phyloP scores from a whole-genome alignment of 352 stramenopile species.

The Saprolegnia parasitica region DNA sequence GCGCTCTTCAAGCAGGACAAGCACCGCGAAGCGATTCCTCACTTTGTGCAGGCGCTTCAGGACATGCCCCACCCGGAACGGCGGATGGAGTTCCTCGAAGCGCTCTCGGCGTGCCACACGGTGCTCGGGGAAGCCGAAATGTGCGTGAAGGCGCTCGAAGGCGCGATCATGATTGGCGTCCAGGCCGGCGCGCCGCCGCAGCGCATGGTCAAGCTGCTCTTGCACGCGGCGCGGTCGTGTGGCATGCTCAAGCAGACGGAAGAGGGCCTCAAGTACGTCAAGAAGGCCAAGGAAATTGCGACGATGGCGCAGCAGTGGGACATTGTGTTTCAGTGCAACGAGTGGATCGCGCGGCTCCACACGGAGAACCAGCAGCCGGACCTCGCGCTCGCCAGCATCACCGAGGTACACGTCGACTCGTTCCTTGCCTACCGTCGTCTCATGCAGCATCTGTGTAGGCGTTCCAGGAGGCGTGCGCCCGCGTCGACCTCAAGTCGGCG shows the following conservation, averaged over 20 bases:
- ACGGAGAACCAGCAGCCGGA: constrained; percentile 26
- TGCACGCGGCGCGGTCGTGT: constrained; percentile 25
- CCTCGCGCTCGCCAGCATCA: constrained; percentile 19
- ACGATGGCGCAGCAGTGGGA: constrained; percentile 21
- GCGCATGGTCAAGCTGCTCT: constrained; percentile 28
- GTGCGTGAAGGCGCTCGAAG: constrained; percentile 27
- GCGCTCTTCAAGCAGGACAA: constrained; percentile 26
- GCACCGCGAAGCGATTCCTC: constrained; percentile 22
- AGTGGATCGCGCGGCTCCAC: constrained; percentile 27
- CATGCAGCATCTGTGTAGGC: constrained; percentile 2
- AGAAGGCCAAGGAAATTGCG: constrained; percentile 25
- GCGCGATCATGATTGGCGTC: constrained; percentile 28
- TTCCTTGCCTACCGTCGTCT: too few relatives aligned
- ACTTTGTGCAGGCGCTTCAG: constrained; percentile 27
- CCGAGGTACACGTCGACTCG: constrained; percentile 22
- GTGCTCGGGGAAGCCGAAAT: constrained; percentile 24
- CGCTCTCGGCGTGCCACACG: constrained; percentile 23
- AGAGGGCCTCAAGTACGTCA: constrained; percentile 24
- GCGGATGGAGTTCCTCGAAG: constrained; percentile 28
- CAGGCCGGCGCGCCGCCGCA: constrained; percentile 25
- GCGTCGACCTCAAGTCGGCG: constrained; percentile 13
- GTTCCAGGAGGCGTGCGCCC: constrained; percentile 24
- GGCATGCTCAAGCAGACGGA: constrained; percentile 29
- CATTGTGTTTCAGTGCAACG: constrained; percentile 29
- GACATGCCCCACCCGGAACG: constrained; percentile 27